phyloP scores from a whole-genome alignment of 495 filamentous ascomycete species.

The Neurospora tetrasperma region DNA sequence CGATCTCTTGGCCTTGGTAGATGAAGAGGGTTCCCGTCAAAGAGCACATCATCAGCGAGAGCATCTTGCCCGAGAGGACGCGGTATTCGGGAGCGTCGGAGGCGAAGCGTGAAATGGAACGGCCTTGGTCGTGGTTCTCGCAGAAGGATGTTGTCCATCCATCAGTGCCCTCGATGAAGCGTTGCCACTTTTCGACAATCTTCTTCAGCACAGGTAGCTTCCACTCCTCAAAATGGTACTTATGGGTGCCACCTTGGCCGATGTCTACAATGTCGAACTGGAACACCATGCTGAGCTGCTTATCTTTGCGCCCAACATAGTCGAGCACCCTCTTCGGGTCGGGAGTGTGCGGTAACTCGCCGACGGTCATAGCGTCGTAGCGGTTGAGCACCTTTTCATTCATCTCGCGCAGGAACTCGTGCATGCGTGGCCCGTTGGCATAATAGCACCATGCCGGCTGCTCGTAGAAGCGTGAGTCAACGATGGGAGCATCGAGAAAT shows the following conservation, averaged over 20 bases:
- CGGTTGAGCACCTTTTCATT: conserved; percentile 49
- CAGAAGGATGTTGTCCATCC: conserved; percentile 65
- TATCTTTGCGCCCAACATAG: conserved; percentile 45
- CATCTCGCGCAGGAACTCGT: conserved; percentile 55
- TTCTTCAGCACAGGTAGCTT: conserved; percentile 47
- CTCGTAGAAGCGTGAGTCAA: conserved; percentile 25
- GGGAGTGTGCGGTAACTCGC: conserved; percentile 58
- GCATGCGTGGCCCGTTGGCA: conserved; percentile 54
- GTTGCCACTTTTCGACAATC: conserved; percentile 55
- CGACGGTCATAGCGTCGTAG: conserved; percentile 61
- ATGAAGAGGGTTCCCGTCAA: conserved; percentile 61
- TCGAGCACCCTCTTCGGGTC: conserved; percentile 48
- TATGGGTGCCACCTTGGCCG: conserved; percentile 41
- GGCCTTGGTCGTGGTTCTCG: conserved; percentile 51
- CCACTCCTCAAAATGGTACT: conserved; percentile 27
- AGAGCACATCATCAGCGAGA: conserved; percentile 33
- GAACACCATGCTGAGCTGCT: conserved; percentile 68
- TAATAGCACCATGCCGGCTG: conserved; percentile 44
- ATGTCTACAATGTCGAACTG: conserved; percentile 58
- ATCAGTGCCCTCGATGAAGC: conserved; percentile 55
- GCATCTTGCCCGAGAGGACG: conserved; percentile 46
- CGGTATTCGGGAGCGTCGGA: conserved; percentile 39
- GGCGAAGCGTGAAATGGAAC: not conserved
- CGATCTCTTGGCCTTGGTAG: conserved; percentile 71
- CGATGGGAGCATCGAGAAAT: conserved; percentile 52